Conservation (phyloP, 2,329 filamentous ascomycete genomes). For the Aureobasidium uvarum region DNA sequence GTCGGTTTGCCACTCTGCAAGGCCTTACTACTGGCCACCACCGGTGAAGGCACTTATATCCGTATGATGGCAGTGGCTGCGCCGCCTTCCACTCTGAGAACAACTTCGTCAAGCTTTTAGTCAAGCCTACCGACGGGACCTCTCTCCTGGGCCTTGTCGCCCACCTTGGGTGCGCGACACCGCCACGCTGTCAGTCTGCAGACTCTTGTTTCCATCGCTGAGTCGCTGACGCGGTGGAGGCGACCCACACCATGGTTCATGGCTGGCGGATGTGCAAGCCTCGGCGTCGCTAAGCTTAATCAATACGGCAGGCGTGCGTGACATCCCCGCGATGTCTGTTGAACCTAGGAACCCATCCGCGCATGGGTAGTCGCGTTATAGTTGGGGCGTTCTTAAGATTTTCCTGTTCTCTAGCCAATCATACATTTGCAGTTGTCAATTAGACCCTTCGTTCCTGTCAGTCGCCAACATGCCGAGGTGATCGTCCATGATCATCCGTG, state of each 20-base stretch:
- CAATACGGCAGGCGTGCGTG: conserved; percentile 8
- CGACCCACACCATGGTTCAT: not conserved
- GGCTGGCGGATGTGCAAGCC: conserved; percentile 14
- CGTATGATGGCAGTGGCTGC: conserved; percentile 20
- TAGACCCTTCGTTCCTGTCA: not conserved
- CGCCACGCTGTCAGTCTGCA: conserved; percentile 12
- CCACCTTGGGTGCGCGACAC: not conserved
- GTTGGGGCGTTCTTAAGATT: not conserved
- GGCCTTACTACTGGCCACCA: not conserved
- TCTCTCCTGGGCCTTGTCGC: not conserved
- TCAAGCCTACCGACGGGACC: not conserved
- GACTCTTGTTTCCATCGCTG: not conserved
- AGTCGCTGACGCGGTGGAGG: conserved; percentile 14
- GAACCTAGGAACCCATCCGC: not conserved
- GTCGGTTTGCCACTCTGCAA: not conserved
- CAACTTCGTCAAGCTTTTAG: conserved; percentile 8
- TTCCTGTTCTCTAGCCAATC: not conserved
- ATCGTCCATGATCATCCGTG: conserved; percentile 7
- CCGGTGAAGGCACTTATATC: not conserved
- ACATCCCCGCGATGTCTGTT: not conserved
- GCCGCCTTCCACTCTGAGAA: not conserved
- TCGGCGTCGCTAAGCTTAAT: conserved; percentile 10
- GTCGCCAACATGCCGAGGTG: conserved; percentile 10
- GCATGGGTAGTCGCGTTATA: conserved; percentile 1
- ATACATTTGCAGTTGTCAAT: conserved; percentile 2